These are phyloP conservation scores for Laburnicola sp. DNA, from an alignment of 2,329 filamentous ascomycete genomes.

Conservation along the genomic window DNA sequence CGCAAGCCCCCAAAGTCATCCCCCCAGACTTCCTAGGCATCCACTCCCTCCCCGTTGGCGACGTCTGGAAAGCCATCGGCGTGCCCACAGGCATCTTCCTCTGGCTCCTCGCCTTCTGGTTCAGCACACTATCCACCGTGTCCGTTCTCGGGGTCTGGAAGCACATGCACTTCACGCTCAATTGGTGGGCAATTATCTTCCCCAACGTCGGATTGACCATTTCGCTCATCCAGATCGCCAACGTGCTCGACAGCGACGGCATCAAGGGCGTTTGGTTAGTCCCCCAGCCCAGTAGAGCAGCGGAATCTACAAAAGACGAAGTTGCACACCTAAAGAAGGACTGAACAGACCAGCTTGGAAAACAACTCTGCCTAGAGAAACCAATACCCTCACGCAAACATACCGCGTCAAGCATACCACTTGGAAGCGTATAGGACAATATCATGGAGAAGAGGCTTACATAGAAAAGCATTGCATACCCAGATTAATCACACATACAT, in stretches of 20 bases:
- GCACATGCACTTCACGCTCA: constrained; percentile 43
- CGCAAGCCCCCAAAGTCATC: constrained; percentile 43
- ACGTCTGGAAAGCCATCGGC: constrained; percentile 48
- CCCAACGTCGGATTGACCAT: constrained; percentile 63
- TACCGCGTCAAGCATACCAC: no score
- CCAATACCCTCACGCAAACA: no score
- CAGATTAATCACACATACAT: no score
- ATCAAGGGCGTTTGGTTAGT: constrained; percentile 40
- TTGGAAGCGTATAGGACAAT: no score
- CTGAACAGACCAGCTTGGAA: no score
- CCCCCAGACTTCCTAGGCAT: constrained; percentile 40
- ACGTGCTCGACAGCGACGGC: constrained; percentile 54
- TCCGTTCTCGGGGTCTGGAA: constrained; percentile 42
- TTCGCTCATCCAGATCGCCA: constrained; percentile 59
- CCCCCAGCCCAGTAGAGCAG: no score
- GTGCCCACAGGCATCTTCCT: constrained; percentile 51
- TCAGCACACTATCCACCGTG: constrained; percentile 50
- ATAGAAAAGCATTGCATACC: no score
- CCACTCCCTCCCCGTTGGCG: constrained; percentile 37
- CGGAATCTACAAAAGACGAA: no score
- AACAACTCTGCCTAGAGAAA: no score
- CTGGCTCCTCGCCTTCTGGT: constrained; percentile 55
- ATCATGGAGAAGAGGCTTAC: no score
- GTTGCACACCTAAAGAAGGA: no score
- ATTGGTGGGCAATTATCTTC: constrained; percentile 64